These are phyloP conservation scores for Neoboletus brunneissimus DNA, from an alignment of 768 basidiomycete genomes.

Conservation along the genomic window DNA sequence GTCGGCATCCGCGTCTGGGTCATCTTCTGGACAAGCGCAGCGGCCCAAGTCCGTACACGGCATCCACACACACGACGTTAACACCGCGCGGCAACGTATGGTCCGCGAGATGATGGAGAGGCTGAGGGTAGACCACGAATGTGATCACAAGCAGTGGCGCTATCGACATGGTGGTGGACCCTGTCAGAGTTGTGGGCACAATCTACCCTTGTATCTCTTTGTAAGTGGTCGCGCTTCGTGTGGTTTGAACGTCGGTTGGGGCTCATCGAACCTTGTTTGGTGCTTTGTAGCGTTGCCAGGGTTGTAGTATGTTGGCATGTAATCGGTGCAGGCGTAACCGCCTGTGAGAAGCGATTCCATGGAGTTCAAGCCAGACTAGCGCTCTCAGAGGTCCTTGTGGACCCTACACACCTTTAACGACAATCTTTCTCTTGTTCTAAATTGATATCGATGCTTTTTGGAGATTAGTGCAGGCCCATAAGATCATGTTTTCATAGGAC, in stretches of 20 bases:
- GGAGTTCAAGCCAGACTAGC: neutral
- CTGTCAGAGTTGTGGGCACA: slow-evolving; percentile 46
- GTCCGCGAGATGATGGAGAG: slow-evolving; percentile 35
- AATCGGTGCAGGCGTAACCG: slow-evolving; percentile 39
- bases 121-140: slow-evolving; percentile 55
- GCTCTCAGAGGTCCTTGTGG: neutral
- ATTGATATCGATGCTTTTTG: neutral
- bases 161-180: slow-evolving; percentile 40
- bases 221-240: slow-evolving; percentile 36
- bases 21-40: neutral
- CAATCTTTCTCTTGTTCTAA: neutral
- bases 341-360: slow-evolving; percentile 13
- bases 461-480: too few relatives aligned
- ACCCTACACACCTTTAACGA: neutral
- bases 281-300: neutral
- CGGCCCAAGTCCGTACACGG: neutral
- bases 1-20: neutral
- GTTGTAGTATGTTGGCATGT: slow-evolving; percentile 36
- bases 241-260: neutral
- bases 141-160: slow-evolving; percentile 44
- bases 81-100: slow-evolving; percentile 15
- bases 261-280: neutral
- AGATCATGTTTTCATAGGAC: neutral
- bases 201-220: slow-evolving; percentile 44
- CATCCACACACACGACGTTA: neutral